A percentile compares a stretch with the other conserved stretches of the same genome.
Evolutionary conservation across 148 eudicot genomes (phyloP).

Genomic region (Vaccinium darrowii): DNA sequence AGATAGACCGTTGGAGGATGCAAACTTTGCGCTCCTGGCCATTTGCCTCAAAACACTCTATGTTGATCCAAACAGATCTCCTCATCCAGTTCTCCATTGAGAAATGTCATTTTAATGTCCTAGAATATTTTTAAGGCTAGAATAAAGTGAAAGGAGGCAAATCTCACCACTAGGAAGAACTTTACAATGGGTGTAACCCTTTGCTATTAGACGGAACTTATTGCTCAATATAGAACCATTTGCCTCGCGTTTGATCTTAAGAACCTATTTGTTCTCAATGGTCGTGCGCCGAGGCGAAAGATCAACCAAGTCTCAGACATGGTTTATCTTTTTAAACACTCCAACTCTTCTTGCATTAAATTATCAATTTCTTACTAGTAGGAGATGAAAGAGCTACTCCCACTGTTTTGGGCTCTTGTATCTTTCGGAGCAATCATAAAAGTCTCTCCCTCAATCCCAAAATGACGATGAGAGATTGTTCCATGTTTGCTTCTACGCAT

Average conservation of each 20-base stretch:
- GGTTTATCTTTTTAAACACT: background rate
- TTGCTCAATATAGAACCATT: too few relatives aligned
- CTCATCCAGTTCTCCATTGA: background rate
- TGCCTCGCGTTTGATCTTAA: background rate
- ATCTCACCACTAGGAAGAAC: background rate
- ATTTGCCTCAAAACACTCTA: background rate
- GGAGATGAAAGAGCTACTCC: too few relatives aligned
- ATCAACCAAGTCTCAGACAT: too few relatives aligned
- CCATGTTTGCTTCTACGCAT: background rate
- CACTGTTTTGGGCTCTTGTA: too few relatives aligned
- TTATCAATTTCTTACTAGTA: background rate
- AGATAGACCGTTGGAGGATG: background rate
- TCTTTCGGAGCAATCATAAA: too few relatives aligned
- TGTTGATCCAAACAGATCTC: constrained; percentile 2
- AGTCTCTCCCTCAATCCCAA: too few relatives aligned
- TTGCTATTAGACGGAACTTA: background rate
- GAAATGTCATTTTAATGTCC: too few relatives aligned
- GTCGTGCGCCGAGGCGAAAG: too few relatives aligned
- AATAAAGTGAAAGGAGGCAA: background rate
- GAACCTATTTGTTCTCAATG: background rate
- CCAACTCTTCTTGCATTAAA: background rate
- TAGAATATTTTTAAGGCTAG: too few relatives aligned
- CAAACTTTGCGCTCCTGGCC: background rate
- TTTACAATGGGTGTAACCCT: background rate
- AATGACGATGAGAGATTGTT: background rate